Evolutionary conservation across 2,329 filamentous ascomycete species (phyloP), one percentile per base, ranked within the genome.

Genomic region (Cercospora beticola): DNA sequence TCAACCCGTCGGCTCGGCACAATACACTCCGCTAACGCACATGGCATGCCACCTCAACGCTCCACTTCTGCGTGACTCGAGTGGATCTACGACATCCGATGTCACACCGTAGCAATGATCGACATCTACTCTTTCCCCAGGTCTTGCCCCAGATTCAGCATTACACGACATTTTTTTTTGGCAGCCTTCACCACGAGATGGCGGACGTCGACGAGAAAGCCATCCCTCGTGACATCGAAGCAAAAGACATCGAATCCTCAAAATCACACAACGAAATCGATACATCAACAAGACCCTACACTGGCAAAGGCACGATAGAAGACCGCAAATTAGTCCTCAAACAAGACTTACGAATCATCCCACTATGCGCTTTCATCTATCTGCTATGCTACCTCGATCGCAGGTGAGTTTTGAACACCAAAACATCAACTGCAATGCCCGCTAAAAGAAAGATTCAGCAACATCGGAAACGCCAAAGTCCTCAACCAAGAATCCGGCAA

Each of bases 361-460:
- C 89, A 1, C 79, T 91, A 14, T 86, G 83, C n/a, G 86, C 87
- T 6, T 81, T 78, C 63, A 89, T 91, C 62, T 92, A 90, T 77
- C 83, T 91, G 57, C 83, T 91, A 23, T 89, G 87, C 78, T 91
- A 89, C 76, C 84, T 91, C 26, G 89, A 91, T 78, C 56, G 56
- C 56, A 59, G 56, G 56, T 59, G 9, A 21, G 14, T 4, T 4
- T 6, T 7, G 2, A 40, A 1, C 5, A 40, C 33, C 14, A 40
- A 28, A 28, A 28, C 1, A 2, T 28, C 26, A 28, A 28, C 26
- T 28, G 26, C 26, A 28, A 28, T 28, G 26, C 26, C 26, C 26
- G 26, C 26, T 28, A 28, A 28, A 28, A 28, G n/a, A 28, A 5
- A 28, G 26, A 5, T 28, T 28, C 26, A 69, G 66, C 65, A 92